Base-by-base conservation (phyloP, 1,139 yeast genomes). In the Yamadazyma pseudoaaseri region DNA sequence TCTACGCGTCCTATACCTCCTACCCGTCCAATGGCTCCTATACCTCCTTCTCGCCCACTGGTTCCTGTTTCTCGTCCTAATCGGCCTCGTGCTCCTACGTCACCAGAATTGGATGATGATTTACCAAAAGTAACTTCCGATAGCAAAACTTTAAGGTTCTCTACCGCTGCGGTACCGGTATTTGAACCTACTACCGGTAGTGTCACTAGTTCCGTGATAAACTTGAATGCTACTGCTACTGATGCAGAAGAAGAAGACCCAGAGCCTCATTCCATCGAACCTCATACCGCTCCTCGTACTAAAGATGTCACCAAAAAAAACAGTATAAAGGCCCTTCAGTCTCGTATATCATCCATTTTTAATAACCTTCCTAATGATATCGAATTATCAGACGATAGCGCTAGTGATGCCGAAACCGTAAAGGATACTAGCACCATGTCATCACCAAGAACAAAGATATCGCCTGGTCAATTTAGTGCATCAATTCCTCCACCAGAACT, bases 331-430 rank as follows among this genome's bases (percentile, higher is more conserved):
- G 39, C 56, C 9, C 43, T 58, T 5, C 58, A 49, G 38, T 58
- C 49, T 37, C 45, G 55, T 39, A 65, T 65, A 9, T 56, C 72
- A 1, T 59, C 73, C 6, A 62, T 69, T 3, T 70, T 70, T 47
- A 70, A 63, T 38, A 70, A 70, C 32, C 49, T 70, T 10, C 76
- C 76, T 8, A 70, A 70, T 43, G 76, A 70, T 48, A 68, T 70
- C 34, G 76, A 70, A 39, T 47, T 70, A 6, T 67, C 74, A 0
- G 76, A 70, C 37, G 76, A 70, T 45, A 66, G 73, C 3, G 74
- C 71, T 5, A 65, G 72, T 3, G 75, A 69, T 33, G 48, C 52
- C 32, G 75, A 69, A 28, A 61, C 72, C 1, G 52, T 63, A 5
- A 36, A 32, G 21, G 43, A 42, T 3, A 24, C 34, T 7, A 29